Base-by-base conservation (phyloP, 2,329 filamentous ascomycete species). In the Pyrenochaeta sp. region DNA sequence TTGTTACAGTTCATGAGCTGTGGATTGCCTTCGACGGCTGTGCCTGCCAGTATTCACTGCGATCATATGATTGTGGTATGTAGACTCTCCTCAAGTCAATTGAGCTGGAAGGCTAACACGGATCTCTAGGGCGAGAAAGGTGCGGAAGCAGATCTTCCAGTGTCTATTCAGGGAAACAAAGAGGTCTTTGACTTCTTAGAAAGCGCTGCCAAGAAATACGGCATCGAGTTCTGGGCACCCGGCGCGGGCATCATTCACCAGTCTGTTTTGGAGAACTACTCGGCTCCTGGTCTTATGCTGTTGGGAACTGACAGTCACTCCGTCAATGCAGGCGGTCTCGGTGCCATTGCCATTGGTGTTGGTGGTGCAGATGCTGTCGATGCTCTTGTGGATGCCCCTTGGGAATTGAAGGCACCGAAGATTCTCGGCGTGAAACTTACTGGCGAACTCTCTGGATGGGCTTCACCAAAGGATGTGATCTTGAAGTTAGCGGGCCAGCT, bases 1-100 rank as follows among this genome's bases (percentile, higher is more conserved):
- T 78, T 99, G 55, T 78, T 99, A 61, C 94, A 99, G 75, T 99
- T 99, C 81, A 99, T 99, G 93, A 90, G 89, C 19, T 99, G 94
- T 73, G 89, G 90, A 41, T 81, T 99, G 40, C 88, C 88, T 19
- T 85, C 85, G 47, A 96, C 94, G 2, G 92, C 92, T 7, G 93
- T 99, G 35, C 94, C 94, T 8, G 93, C 94, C 35, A 96, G 92
- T 72, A 96, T 97, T 60, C 94, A 99, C 77, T 99, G 94, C 75
- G 94, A 99, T 77, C 94, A 99, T 73, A 87, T 99, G 85, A 97
- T 99, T 75, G 93, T 97, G 20, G 52, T 38, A 10, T 20, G 34
- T 44, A 18, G 3, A 8, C n/a, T n/a, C n/a, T 27, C 15, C 17
- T 20, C 21, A n/a, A n/a, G n/a, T 38, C 32, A 21, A 6, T 22